Evolutionary conservation across 2,329 filamentous ascomycete species (phyloP), one percentile per base, ranked within the genome.

Genomic region (Aspergillus arachidicola): DNA sequence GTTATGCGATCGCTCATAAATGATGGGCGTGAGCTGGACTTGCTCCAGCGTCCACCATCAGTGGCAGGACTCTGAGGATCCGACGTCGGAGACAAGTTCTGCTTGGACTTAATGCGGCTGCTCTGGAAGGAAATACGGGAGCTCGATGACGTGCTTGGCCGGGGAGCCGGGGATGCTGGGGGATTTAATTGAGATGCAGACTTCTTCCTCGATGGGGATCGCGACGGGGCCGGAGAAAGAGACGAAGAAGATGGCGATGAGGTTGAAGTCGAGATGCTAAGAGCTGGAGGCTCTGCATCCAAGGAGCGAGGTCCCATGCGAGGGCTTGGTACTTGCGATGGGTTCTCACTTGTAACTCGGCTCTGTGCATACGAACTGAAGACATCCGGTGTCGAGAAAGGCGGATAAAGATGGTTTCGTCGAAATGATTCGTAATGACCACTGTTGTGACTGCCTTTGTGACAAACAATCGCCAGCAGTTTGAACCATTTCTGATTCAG

Each of bases 351-450:
- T 58, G 87, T 80, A 72, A 84, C 72, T 48, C 79, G 78, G 75
- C 90, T 92, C 38, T 90, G 87, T 7, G 88, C 89, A 43, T 91
- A 91, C 6, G 86, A 85, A 64, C 91, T 90, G 77, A 96, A 94
- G 0, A 88, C 89, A 69, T 91, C 89, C 0, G 91, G 88, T 9
- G 94, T 97, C 1, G 92, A 91, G 74, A 89, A 98, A 0, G 94
- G 94, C 3, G 90, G 82, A 57, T 89, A 87, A 10, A 92, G 80
- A 63, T 92, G 90, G 77, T 98, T 95, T 43, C 95, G 87, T 38
- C 95, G 87, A 77, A 98, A 98, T 0, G 93, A 94, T 77, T 99
- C 95, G 80, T 99, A 99, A 75, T 99, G 95, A 0, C 95, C 95
- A 71, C 93, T 97, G 73, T 97, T 90, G 76, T 99, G 95, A 66